Evolutionary conservation across 306 rosid genomes (phyloP).

Genomic region (Boehmeria nivea): DNA sequence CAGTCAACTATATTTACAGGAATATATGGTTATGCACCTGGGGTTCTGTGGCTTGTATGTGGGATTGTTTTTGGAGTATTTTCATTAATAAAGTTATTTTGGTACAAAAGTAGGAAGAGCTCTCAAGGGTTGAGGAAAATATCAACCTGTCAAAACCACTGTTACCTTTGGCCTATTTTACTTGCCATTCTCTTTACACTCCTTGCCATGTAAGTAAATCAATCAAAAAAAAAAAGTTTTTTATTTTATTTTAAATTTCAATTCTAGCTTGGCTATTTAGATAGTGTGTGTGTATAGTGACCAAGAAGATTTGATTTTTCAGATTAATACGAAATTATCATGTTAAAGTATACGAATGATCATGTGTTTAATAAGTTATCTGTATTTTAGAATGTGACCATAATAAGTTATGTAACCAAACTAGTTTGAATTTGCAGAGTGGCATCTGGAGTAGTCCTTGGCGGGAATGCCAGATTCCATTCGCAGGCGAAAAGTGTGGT

Average conservation of each 20-base stretch:
- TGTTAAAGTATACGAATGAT: no score
- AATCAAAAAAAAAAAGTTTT: no score
- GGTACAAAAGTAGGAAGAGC: constrained; percentile 28
- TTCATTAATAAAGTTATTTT: constrained; percentile 17
- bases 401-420: background rate
- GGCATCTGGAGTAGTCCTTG: constrained; percentile 53
- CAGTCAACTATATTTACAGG: constrained; percentile 77
- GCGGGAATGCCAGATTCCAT: constrained; percentile 45
- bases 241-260: no score
- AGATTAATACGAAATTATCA: no score
- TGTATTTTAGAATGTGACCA: no score
- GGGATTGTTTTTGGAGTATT: constrained; percentile 49
- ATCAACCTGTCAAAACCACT: constrained; percentile 19
- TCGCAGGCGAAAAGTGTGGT: constrained; percentile 43
- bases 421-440: constrained; percentile 25
- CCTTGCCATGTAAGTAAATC: constrained; percentile 40
- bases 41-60: constrained; percentile 56
- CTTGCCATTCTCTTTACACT: constrained; percentile 35
- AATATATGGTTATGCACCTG: constrained; percentile 56
- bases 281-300: no score
- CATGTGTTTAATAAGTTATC: no score
- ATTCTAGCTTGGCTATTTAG: no score
- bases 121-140: constrained; percentile 17
- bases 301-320: no score
- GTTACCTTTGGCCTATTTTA: constrained; percentile 29